phyloP scores from a whole-genome alignment of 2,329 filamentous ascomycete species.

The Stachybotrys echinatus region DNA sequence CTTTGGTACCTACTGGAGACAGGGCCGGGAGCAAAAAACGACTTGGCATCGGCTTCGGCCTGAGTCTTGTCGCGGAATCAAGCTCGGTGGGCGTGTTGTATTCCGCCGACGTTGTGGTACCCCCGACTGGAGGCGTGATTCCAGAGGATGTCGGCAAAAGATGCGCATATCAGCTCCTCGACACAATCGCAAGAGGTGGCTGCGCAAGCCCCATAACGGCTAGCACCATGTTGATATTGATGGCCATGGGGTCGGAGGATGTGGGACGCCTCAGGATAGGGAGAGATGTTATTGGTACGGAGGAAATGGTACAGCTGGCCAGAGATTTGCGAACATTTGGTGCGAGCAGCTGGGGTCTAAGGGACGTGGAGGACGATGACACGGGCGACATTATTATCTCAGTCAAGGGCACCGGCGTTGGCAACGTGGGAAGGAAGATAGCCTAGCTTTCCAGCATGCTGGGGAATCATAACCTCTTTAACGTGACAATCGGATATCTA shows the following conservation, averaged over 20 bases:
- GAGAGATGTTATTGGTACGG: slow-evolving; percentile 73
- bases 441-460: slow-evolving; percentile 30
- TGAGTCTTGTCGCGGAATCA: slow-evolving; percentile 90
- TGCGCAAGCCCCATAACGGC: slow-evolving; percentile 71
- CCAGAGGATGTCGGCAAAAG: slow-evolving; percentile 87
- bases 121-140: slow-evolving; percentile 72
- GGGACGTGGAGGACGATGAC: slow-evolving; percentile 64
- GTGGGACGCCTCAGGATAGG: slow-evolving; percentile 82
- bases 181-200: slow-evolving; percentile 75
- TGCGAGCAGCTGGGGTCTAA: slow-evolving; percentile 82
- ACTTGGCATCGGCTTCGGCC: slow-evolving; percentile 84
- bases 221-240: slow-evolving; percentile 73
- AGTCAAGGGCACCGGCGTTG: slow-evolving; percentile 87
- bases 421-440: slow-evolving; percentile 92
- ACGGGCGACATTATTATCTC: slow-evolving; percentile 76
- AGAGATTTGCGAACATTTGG: slow-evolving; percentile 87
- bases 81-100: slow-evolving; percentile 75
- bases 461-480: not conserved
- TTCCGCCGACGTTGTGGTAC: slow-evolving; percentile 75
- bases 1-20: slow-evolving; percentile 48
- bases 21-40: slow-evolving; percentile 52
- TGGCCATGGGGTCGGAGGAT: slow-evolving; percentile 98
- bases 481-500: not conserved
- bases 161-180: slow-evolving; percentile 84
- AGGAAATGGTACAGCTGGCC: slow-evolving; percentile 74